Conservation (phyloP, 441 rosid species). For the Cnidoscolus chayamansa region DNA sequence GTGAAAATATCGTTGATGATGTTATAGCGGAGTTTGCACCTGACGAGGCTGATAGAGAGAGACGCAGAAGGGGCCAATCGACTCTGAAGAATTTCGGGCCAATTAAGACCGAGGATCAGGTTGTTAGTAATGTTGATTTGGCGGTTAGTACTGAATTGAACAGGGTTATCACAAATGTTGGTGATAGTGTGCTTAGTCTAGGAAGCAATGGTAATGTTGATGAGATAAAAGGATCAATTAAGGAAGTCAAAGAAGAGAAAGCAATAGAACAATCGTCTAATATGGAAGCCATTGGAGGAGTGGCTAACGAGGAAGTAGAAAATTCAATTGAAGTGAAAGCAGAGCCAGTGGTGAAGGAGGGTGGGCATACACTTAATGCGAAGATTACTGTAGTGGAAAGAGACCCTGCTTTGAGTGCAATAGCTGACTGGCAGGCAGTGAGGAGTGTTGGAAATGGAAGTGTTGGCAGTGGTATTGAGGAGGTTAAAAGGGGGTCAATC, state of each 20-base stretch:
- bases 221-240: conserved; percentile 27
- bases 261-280: conserved; percentile 8
- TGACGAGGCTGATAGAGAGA: conserved; percentile 66
- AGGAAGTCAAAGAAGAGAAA: conserved; percentile 26
- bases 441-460: conserved; percentile 39
- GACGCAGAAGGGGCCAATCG: conserved; percentile 47
- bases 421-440: conserved; percentile 79
- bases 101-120: conserved; percentile 34
- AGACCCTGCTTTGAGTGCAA: conserved; percentile 71
- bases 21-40: conserved; percentile 82
- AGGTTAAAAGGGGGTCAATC: conserved; percentile 28
- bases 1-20: conserved; percentile 71
- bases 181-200: conserved; percentile 7
- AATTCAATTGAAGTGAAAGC: conserved; percentile 34
- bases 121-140: conserved; percentile 14
- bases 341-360: conserved; percentile 33
- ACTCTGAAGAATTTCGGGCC: conserved; percentile 10
- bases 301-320: conserved; percentile 20
- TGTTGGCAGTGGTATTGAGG: conserved; percentile 26
- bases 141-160: conserved; percentile 12
- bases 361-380: conserved; percentile 57
- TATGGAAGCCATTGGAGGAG: conserved; percentile 24
- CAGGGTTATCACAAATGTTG: conserved; percentile 5
- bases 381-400: conserved; percentile 50
- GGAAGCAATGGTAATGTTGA: conserved; percentile 18